Evolutionary conservation across 1,284 basidiomycete species (phyloP), one percentile per base, ranked within the genome.

Genomic region (Naganishia cerealis): DNA sequence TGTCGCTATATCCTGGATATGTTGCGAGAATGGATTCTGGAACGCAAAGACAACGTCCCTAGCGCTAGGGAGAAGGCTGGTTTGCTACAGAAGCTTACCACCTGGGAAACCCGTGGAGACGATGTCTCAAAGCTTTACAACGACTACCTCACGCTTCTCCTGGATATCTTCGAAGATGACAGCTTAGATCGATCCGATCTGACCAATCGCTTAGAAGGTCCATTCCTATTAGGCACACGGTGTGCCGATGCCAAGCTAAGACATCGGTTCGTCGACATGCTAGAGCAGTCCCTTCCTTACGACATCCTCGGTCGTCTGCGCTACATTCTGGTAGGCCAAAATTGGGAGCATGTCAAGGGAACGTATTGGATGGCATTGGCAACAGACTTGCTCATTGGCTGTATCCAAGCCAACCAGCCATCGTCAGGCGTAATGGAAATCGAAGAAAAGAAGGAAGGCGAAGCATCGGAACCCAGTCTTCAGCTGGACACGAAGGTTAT

Each of bases 61-160:
- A 93, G 94, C 1, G 90, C 93, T 85, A 97, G 97, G 81, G 97
- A 99, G 81, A 99, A 98, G 80, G 90, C 94, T 0, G 88, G 86
- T 39, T 82, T 99, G 42, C 79, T 99, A 70, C 87, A 92, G 76
- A 94, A 93, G 79, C 97, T 99, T 93, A 86, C 87, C 38, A 84
- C 86, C 21, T 96, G 91, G 77, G 95, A 99, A 81, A 85, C 85
- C 50, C 87, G 90, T 57, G 88, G 88, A 71, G 84, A 85, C 36
- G 87, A 89, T 16, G 72, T 81, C 57, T 62, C 68, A 3, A 67
- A 57, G 13, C 84, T 99, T 4, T 91, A 92, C 79, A 87, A 88
- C 68, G 86, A 89, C 59, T 99, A 94, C 77, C 84, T 99, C 69
- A 89, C 92, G 71, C 84, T 99, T 67, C 91, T 99, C 71, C 90